Base-by-base conservation (phyloP, 2,329 filamentous ascomycete species). In the Colletotrichum tanaceti region DNA sequence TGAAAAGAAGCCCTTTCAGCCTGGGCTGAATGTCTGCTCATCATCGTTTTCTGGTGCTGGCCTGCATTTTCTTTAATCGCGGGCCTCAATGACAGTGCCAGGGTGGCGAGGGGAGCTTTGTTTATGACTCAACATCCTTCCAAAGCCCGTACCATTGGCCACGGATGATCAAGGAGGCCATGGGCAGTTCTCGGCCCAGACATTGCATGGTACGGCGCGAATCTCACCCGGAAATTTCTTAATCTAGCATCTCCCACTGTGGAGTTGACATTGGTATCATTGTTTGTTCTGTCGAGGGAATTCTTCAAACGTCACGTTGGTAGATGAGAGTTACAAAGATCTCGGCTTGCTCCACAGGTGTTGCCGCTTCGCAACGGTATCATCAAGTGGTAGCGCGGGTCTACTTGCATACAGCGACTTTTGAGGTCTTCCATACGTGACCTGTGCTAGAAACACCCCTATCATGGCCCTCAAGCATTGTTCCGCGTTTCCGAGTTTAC, bases 1-100 rank as follows among this genome's bases (percentile, higher is more conserved):
- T 96, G 84, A 89, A 90, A 61, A 92, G 90, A 73, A 94, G 92
- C 75, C 94, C 93, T 0, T 98, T 97, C 75, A 89, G 86, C 73
- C 80, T 87, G 32, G 49, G n/a, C 11, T 58, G 22, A 49, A 44
- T 35, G 46, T 16, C 41, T 16, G 10, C 41, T 6, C 3, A 5
- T 20, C 13, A 22, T 28, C 32, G 16, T 18, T 18, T 11, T 7
- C 9, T 16, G 35, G 10, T 9, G 35, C 14, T 16, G 3, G 4
- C 5, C 16, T 28, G 20, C 38, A 43, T 20, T 3, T 59, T 5
- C 5, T 18, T 14, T 14, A 32, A 24, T 5, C 4, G 14, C 16
- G 14, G 13, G 20, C 22, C 28, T n/a, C 14, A 20, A 49, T 7
- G n/a, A n/a, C 5, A 32, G 32, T 53, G 28, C 18, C 10, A 2